Percentiles rank a stretch among this genome's conserved stretches.
Evolutionary conservation across 169 alveolate species (phyloP).

Genomic region (Blepharisma undulans): DNA sequence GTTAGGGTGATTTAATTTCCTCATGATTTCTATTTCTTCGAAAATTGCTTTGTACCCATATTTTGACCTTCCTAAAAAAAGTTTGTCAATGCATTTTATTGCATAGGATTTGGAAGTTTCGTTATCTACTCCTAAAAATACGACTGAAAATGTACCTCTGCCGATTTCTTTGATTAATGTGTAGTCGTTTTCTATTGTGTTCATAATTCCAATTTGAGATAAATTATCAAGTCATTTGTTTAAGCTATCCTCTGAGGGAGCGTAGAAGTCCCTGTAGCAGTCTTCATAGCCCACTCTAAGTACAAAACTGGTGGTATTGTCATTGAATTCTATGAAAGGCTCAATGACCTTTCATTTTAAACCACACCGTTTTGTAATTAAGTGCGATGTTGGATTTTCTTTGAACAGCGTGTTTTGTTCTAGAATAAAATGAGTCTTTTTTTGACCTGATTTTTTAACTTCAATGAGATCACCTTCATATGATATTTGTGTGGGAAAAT

Average conservation of each 20-base stretch:
- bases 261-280: not conserved
- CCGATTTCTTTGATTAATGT: slow-evolving; percentile 14
- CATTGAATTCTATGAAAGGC: not conserved
- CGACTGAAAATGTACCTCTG: not conserved
- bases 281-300: not conserved
- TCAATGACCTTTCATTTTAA: not conserved
- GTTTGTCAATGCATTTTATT: not conserved
- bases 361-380: not conserved
- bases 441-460: not conserved
- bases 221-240: not conserved
- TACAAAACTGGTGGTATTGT: not conserved
- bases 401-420: not conserved
- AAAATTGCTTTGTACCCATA: slow-evolving; percentile 55
- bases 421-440: not conserved
- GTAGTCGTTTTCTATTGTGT: not conserved
- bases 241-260: not conserved
- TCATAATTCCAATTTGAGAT: not conserved
- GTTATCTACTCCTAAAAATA: not conserved
- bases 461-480: not conserved
- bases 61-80: slow-evolving; percentile 45
- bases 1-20: slow-evolving; percentile 52
- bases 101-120: not conserved
- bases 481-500: not conserved
- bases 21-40: slow-evolving; percentile 47
- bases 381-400: not conserved